phyloP scores from a whole-genome alignment of 768 basidiomycete species.

The Tylopilus intermedius region DNA sequence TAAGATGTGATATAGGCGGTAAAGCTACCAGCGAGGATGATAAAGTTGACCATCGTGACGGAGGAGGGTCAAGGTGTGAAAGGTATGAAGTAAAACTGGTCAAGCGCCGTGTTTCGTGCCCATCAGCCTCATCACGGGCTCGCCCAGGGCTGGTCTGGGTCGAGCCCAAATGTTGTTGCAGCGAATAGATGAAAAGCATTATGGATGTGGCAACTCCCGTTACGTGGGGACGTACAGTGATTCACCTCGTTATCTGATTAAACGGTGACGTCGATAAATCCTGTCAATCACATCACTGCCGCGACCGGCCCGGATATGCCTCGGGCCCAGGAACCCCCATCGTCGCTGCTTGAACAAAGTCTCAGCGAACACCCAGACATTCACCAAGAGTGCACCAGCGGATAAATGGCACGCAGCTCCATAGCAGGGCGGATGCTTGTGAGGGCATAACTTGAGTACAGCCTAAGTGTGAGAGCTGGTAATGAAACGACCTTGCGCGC shows the following conservation, averaged over 20 bases:
- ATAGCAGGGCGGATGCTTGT: too few species aligned
- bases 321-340: not conserved
- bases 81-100: not conserved
- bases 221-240: too few species aligned
- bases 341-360: not conserved
- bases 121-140: not conserved
- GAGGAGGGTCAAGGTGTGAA: not conserved
- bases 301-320: too few species aligned
- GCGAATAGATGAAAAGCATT: not conserved
- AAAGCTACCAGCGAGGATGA: slow-evolving; percentile 66
- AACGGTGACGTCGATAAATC: not conserved
- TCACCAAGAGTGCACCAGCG: not conserved
- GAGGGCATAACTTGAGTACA: too few species aligned
- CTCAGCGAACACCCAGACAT: not conserved
- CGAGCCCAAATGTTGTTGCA: too few species aligned
- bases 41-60: slow-evolving; percentile 56
- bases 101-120: not conserved
- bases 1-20: slow-evolving; percentile 57
- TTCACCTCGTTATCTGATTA: not conserved
- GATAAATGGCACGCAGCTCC: too few species aligned
- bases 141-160: too few species aligned
- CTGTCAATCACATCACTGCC: not conserved
- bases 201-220: not conserved
- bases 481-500: too few species aligned
- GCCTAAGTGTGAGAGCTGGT: too few species aligned